Conservation (phyloP, 805 yeast species). For the Ogataea pilisensis region DNA sequence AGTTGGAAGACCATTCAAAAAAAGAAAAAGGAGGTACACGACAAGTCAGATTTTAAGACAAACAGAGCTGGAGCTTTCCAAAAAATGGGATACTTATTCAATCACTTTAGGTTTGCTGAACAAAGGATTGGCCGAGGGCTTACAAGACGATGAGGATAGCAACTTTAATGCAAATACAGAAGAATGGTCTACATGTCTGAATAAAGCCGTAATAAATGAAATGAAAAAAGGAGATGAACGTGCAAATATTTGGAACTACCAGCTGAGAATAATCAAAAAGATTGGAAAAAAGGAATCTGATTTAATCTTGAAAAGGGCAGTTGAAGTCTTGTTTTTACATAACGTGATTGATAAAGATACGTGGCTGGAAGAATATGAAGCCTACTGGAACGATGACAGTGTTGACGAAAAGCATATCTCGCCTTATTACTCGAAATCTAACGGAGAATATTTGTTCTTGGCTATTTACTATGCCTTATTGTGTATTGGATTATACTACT, state of each 20-base stretch:
- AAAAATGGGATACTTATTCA: constrained; percentile 26
- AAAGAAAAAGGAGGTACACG: background rate
- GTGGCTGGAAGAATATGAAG: constrained; percentile 60
- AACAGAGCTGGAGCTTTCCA: constrained; percentile 6
- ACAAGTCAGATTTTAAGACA: background rate
- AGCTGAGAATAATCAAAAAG: constrained; percentile 14
- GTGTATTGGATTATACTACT: constrained; percentile 27
- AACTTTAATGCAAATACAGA: constrained; percentile 27
- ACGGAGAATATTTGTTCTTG: constrained; percentile 27
- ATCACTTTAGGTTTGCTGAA: constrained; percentile 21
- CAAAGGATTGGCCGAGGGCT: constrained; percentile 23
- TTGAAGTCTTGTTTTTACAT: constrained; percentile 23
- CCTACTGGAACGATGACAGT: constrained; percentile 24
- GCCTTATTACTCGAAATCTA: constrained; percentile 20
- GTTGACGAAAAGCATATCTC: constrained; percentile 25
- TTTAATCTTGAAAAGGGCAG: constrained; percentile 18
- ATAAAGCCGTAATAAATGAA: constrained; percentile 7
- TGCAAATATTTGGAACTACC: constrained; percentile 27
- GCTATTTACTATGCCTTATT: constrained; percentile 30
- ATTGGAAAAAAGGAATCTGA: constrained; percentile 21
- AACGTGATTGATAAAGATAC: constrained; percentile 58
- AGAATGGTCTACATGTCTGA: constrained; percentile 24
- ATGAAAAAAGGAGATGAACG: constrained; percentile 17
- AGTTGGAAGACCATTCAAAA: background rate
- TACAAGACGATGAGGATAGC: constrained; percentile 20